Conservation (phyloP, 345 rosid species). For the Lagerstroemia speciosa region DNA sequence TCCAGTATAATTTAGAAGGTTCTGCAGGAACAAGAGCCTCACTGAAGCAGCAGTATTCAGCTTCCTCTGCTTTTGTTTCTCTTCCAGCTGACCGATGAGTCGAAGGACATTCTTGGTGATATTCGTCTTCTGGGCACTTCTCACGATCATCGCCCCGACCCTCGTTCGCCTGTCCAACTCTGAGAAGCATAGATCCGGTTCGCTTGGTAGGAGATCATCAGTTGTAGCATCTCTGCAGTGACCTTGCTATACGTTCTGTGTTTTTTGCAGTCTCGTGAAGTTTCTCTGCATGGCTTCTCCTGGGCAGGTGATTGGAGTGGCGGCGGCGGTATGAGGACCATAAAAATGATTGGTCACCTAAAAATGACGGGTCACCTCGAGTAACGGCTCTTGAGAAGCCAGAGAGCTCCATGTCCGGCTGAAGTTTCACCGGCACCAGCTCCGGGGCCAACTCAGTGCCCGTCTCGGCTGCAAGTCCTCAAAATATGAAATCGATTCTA, state of each 20-base stretch:
- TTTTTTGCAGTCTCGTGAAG: neutral
- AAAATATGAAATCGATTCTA: neutral
- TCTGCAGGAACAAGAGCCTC: neutral
- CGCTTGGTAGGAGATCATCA: too few relatives aligned
- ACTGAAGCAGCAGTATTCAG: neutral
- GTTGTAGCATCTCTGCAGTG: too few relatives aligned
- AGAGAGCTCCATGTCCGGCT: slow-evolving; percentile 2
- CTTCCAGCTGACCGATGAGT: slow-evolving; percentile 33
- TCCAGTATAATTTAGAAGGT: too few relatives aligned
- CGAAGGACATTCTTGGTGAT: slow-evolving; percentile 65
- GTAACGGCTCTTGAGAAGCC: slow-evolving; percentile 12
- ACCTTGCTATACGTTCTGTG: too few relatives aligned
- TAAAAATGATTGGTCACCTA: slow-evolving; percentile 31
- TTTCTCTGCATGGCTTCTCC: neutral
- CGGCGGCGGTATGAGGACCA: too few relatives aligned
- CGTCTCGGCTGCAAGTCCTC: too few relatives aligned
- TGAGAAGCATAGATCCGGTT: slow-evolving; percentile 21
- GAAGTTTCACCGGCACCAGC: slow-evolving; percentile 14
- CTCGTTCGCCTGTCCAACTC: slow-evolving; percentile 74
- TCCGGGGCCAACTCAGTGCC: slow-evolving; percentile 19
- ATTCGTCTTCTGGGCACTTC: slow-evolving; percentile 89
- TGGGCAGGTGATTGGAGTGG: neutral
- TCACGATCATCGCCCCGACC: slow-evolving; percentile 71
- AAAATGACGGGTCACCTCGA: slow-evolving; percentile 32
- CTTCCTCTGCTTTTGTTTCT: neutral